Evolutionary conservation across 2,329 filamentous ascomycete genomes (phyloP).

Genomic region (Periconia sp.): DNA sequence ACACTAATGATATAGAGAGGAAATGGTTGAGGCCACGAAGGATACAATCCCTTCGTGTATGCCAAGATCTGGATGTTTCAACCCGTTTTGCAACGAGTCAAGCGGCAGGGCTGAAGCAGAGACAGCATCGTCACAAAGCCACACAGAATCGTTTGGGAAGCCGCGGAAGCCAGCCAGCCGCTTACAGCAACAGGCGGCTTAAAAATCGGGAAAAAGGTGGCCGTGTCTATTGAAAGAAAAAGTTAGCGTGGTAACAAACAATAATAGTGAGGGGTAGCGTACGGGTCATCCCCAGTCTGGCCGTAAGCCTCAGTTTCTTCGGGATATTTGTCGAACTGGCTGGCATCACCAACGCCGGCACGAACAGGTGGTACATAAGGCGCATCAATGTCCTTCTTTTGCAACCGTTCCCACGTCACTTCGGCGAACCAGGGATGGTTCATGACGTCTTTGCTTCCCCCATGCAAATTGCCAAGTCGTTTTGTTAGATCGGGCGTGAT

Average conservation of each 20-base stretch:
- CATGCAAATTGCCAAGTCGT: conserved; percentile 89
- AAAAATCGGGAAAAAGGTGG: conserved; percentile 25
- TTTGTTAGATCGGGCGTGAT: conserved; percentile 96
- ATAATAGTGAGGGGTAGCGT: conserved; percentile 49
- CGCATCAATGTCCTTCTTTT: conserved; percentile 95
- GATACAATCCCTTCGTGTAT: not conserved
- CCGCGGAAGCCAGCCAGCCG: not conserved
- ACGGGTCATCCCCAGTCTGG: conserved; percentile 78
- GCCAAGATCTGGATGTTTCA: not conserved
- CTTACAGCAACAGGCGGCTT: not conserved
- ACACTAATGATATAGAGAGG: too few species aligned
- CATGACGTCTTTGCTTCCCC: conserved; percentile 89
- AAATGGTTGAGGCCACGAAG: not conserved
- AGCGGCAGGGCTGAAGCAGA: not conserved
- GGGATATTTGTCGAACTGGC: conserved; percentile 96
- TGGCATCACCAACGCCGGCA: conserved; percentile 90
- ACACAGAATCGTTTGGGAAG: not conserved
- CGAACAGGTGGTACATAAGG: conserved; percentile 96
- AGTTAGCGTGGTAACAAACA: conserved; percentile 1
- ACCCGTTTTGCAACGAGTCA: not conserved
- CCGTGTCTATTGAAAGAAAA: conserved; percentile 15
- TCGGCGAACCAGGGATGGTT: conserved; percentile 95
- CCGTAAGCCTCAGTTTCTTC: conserved; percentile 96
- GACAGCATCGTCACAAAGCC: not conserved
- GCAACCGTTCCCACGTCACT: conserved; percentile 94